phyloP scores from a whole-genome alignment of 1,139 yeast genomes.

The Pichia sorboxylosa region DNA sequence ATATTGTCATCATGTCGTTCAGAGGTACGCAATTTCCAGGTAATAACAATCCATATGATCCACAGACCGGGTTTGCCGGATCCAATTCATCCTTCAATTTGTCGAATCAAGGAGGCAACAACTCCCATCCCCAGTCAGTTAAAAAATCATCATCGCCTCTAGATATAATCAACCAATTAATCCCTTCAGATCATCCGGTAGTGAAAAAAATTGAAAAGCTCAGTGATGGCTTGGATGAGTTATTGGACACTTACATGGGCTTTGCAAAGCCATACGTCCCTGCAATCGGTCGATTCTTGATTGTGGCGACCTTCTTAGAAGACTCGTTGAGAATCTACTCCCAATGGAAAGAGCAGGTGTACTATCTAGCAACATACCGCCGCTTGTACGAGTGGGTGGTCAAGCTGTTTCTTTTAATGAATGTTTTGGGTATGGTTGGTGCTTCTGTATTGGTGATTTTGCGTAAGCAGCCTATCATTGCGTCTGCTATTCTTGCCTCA shows the following conservation, averaged over 20 bases:
- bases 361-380: conserved; percentile 70
- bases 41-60: not conserved
- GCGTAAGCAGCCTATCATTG: conserved; percentile 58
- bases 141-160: conserved; percentile 8
- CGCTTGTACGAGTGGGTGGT: conserved; percentile 72
- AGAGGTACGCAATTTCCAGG: conserved; percentile 2
- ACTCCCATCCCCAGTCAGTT: conserved; percentile 5
- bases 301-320: conserved; percentile 90
- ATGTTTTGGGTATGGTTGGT: conserved; percentile 57
- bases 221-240: conserved; percentile 34
- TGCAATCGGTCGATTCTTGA: conserved; percentile 75
- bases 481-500: conserved; percentile 57
- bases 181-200: conserved; percentile 21
- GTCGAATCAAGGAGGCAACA: not conserved
- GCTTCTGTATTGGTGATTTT: conserved; percentile 67
- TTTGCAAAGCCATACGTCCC: conserved; percentile 69
- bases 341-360: conserved; percentile 90
- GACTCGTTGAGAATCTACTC: conserved; percentile 75
- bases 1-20: conserved; percentile 3
- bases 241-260: conserved; percentile 34
- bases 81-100: not conserved
- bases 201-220: conserved; percentile 37
- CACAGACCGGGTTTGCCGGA: not conserved
- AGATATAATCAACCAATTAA: conserved; percentile 18
- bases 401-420: conserved; percentile 50